phyloP scores from a whole-genome alignment of 2,329 filamentous ascomycete genomes.

The Periconia macrospinosa region DNA sequence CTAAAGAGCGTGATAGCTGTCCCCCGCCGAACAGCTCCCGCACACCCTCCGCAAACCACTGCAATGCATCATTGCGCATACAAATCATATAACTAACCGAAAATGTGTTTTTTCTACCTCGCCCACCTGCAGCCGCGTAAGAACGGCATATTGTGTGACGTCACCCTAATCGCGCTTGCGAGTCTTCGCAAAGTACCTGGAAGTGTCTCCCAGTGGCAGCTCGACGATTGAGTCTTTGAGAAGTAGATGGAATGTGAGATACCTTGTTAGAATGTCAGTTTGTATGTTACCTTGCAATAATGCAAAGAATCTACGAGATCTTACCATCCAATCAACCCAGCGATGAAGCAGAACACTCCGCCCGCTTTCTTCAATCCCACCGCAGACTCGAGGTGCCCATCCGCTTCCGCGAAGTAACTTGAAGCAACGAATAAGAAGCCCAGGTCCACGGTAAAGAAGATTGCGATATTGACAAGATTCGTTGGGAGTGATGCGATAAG shows the following conservation, averaged over 20 bases:
- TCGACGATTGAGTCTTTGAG: conserved; percentile 29
- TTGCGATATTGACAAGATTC: conserved; percentile 52
- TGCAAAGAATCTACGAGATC: neutral
- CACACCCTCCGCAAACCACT: neutral
- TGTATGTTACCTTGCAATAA: too few relatives aligned
- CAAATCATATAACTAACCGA: too few relatives aligned
- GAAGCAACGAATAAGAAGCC: conserved; percentile 49
- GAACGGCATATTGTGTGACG: neutral
- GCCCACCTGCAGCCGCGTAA: too few relatives aligned
- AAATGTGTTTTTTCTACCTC: too few relatives aligned
- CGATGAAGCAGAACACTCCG: conserved; percentile 51
- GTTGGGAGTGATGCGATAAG: conserved; percentile 49
- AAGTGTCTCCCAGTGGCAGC: conserved; percentile 28
- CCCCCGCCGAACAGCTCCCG: neutral
- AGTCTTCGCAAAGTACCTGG: conserved; percentile 28
- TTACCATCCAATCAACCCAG: conserved; percentile 48
- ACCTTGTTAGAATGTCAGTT: conserved; percentile 9
- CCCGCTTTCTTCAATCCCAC: conserved; percentile 48
- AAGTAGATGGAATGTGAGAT: conserved; percentile 25
- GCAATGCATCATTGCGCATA: too few relatives aligned
- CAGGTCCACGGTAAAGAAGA: conserved; percentile 53
- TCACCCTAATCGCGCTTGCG: neutral
- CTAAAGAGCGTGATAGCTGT: neutral
- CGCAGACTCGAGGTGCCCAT: conserved; percentile 41
- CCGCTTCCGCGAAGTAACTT: conserved; percentile 51